phyloP scores from a whole-genome alignment of 495 filamentous ascomycete species.

The Massariosphaeria phaeospora region DNA sequence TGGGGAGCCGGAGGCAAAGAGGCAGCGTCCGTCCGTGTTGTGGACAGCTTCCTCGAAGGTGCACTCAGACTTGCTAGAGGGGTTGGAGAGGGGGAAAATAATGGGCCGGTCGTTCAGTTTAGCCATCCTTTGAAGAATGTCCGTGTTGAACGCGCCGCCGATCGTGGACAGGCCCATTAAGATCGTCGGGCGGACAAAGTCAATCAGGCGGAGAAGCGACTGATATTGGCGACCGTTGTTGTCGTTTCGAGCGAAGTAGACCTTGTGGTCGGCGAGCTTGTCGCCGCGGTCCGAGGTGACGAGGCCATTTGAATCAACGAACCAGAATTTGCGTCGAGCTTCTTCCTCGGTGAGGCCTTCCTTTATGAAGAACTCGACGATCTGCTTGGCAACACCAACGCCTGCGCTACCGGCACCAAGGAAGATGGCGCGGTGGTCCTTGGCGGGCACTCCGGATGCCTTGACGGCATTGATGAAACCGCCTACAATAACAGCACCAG shows the following conservation, averaged over 20 bases:
- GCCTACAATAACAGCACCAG: slow-evolving; percentile 87
- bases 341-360: slow-evolving; percentile 90
- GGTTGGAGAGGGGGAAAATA: slow-evolving; percentile 93
- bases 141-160: slow-evolving; percentile 86
- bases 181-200: slow-evolving; percentile 89
- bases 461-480: slow-evolving; percentile 95
- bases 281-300: slow-evolving; percentile 92
- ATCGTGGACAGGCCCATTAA: slow-evolving; percentile 93
- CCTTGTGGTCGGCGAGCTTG: slow-evolving; percentile 91
- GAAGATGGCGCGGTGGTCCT: slow-evolving; percentile 92
- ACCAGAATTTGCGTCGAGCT: slow-evolving; percentile 87
- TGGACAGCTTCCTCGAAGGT: slow-evolving; percentile 87
- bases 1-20: slow-evolving; percentile 93
- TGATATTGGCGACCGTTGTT: slow-evolving; percentile 88
- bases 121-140: slow-evolving; percentile 78
- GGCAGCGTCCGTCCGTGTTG: slow-evolving; percentile 80
- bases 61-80: slow-evolving; percentile 91
- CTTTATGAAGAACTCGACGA: slow-evolving; percentile 90
- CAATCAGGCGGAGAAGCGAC: slow-evolving; percentile 85
- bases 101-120: slow-evolving; percentile 76
- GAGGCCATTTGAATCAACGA: slow-evolving; percentile 90
- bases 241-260: slow-evolving; percentile 90
- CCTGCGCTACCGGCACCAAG: slow-evolving; percentile 93
- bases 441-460: slow-evolving; percentile 74
- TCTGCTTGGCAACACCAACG: slow-evolving; percentile 94